Evolutionary conservation across 495 filamentous ascomycete species (phyloP).

Genomic region (Tuber aestivum): DNA sequence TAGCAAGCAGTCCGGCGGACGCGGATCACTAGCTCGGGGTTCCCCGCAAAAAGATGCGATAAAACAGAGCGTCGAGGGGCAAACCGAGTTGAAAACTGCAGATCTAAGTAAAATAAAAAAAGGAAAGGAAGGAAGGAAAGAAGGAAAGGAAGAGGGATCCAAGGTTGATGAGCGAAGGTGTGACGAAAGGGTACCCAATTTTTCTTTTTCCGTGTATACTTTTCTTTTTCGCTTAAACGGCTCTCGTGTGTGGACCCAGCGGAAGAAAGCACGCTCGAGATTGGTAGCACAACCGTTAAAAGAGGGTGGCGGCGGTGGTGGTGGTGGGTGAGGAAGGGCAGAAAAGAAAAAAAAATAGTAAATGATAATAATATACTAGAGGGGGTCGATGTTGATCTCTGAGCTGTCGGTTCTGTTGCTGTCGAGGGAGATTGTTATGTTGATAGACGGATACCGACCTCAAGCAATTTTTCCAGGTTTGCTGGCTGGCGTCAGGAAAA

Average conservation of each 20-base stretch:
- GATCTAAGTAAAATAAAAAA: neutral
- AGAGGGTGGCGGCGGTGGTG: neutral
- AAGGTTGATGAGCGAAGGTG: neutral
- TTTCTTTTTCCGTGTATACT: neutral
- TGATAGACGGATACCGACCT: neutral
- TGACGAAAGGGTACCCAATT: neutral
- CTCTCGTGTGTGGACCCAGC: neutral
- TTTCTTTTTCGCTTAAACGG: neutral
- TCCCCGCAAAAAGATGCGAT: neutral
- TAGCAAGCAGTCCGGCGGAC: neutral
- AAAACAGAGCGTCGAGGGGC: neutral
- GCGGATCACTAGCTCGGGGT: neutral
- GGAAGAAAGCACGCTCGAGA: neutral
- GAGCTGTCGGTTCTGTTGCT: neutral
- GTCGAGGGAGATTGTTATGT: neutral
- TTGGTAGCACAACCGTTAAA: neutral
- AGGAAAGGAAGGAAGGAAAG: neutral
- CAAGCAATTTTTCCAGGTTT: neutral
- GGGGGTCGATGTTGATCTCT: neutral
- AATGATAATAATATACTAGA: neutral
- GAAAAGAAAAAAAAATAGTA: neutral
- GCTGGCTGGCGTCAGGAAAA: slow-evolving; percentile 31
- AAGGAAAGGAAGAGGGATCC: neutral
- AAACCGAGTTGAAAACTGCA: neutral
- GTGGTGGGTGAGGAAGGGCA: neutral